Evolutionary conservation across 805 yeast genomes (phyloP).

Genomic region (Pichia insulana): DNA sequence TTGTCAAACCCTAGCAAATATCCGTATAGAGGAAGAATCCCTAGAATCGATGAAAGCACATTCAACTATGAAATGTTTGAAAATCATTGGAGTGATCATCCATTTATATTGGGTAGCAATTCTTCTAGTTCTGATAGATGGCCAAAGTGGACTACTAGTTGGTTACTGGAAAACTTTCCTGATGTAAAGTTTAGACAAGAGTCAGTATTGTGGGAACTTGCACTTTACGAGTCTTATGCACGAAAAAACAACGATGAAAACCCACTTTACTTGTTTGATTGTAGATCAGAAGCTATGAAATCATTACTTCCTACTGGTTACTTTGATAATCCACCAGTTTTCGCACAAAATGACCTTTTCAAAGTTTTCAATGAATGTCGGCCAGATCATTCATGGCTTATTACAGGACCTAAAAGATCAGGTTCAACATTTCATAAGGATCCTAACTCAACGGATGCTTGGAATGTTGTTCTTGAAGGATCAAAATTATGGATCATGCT

Average conservation of each 20-base stretch:
- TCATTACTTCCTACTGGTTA: constrained; percentile 27
- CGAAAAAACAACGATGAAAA: constrained; percentile 62
- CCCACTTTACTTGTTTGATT: constrained; percentile 81
- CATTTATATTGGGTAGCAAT: constrained; percentile 39
- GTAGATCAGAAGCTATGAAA: constrained; percentile 60
- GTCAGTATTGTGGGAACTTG: constrained; percentile 70
- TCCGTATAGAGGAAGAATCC: constrained; percentile 32
- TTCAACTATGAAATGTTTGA: constrained; percentile 39
- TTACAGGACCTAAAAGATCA: constrained; percentile 70
- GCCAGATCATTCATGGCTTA: constrained; percentile 91
- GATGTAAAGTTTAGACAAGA: constrained; percentile 70
- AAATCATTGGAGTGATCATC: constrained; percentile 38
- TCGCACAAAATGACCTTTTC: constrained; percentile 41
- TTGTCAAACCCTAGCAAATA: constrained; percentile 10
- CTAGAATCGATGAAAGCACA: constrained; percentile 38
- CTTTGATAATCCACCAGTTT: constrained; percentile 10
- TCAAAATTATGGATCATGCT: constrained; percentile 82
- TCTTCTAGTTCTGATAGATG: constrained; percentile 28
- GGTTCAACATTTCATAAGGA: constrained; percentile 93
- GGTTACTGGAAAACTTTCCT: constrained; percentile 46
- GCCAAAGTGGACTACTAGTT: constrained; percentile 57
- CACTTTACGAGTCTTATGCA: constrained; percentile 54
- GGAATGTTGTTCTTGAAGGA: constrained; percentile 77
- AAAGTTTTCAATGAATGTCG: constrained; percentile 37
- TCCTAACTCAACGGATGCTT: constrained; percentile 84